These are phyloP conservation scores for Aspergillus sp. DNA, from an alignment of 2,329 filamentous ascomycete genomes.

Conservation along the genomic window DNA sequence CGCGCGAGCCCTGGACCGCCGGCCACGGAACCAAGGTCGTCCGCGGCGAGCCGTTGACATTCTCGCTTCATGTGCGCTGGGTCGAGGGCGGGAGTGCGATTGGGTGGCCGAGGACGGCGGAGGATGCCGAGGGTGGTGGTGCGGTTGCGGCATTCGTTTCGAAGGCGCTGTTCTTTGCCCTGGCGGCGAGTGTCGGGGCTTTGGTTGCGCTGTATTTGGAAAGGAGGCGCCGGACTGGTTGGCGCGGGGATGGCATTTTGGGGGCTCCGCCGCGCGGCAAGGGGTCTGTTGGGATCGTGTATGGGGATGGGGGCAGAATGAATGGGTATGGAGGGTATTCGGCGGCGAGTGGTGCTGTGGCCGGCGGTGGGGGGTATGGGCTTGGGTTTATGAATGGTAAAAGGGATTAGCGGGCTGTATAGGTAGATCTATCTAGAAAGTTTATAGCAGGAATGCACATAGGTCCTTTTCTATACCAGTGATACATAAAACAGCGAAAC, in stretches of 20 bases:
- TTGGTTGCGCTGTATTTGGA: conserved; percentile 31
- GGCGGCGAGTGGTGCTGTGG: conserved; percentile 24
- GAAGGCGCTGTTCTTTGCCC: conserved; percentile 24
- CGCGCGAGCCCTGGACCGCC: conserved; percentile 38
- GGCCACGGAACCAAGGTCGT: conserved; percentile 56
- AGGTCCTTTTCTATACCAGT: conserved; percentile 6
- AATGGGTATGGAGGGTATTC: conserved; percentile 51
- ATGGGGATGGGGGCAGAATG: conserved; percentile 43
- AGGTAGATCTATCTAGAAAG: neutral
- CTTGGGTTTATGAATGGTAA: conserved; percentile 33
- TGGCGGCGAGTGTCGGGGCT: conserved; percentile 28
- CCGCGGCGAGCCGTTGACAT: conserved; percentile 74
- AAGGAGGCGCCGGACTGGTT: conserved; percentile 18
- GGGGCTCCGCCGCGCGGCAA: conserved; percentile 34
- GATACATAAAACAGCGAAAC: conserved; percentile 4
- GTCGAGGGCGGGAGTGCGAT: conserved; percentile 32
- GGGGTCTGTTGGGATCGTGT: conserved; percentile 44
- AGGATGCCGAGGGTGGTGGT: conserved; percentile 5
- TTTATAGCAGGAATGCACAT: conserved; percentile 2
- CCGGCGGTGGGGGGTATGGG: conserved; percentile 12
- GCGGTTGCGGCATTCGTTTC: conserved; percentile 16
- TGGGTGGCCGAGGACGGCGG: conserved; percentile 19
- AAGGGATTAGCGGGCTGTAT: conserved; percentile 26
- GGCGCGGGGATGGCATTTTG: conserved; percentile 40
- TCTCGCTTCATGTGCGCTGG: conserved; percentile 78